Percentiles rank a stretch among this genome's conserved stretches.
Conservation (phyloP, 2,329 filamentous ascomycete genomes). For the Aspergillus fumigatiaffinis region DNA sequence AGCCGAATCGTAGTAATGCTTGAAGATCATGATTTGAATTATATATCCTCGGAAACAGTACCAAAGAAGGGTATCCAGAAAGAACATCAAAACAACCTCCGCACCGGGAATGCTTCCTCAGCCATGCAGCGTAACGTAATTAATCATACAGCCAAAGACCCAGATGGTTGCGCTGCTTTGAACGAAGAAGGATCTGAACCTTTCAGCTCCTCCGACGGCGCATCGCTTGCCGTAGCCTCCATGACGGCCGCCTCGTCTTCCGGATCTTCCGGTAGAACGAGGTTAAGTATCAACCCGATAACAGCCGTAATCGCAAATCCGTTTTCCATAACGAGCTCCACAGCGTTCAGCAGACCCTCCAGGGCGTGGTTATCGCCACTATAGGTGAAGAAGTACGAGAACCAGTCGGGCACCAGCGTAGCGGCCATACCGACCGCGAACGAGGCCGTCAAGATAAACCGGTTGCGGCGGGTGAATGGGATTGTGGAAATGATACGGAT, state of each 20-base stretch:
- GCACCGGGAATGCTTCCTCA: neutral
- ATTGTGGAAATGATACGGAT: conserved; percentile 62
- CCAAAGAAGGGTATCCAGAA: neutral
- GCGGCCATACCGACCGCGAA: conserved; percentile 58
- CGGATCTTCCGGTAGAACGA: conserved; percentile 69
- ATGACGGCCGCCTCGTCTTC: conserved; percentile 54
- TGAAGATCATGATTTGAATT: neutral
- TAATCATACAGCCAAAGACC: neutral
- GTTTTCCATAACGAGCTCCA: conserved; percentile 67
- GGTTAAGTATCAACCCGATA: conserved; percentile 68
- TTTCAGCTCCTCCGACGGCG: conserved; percentile 6
- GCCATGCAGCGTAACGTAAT: neutral
- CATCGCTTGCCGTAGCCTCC: conserved; percentile 21
- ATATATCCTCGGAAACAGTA: neutral
- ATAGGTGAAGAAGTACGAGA: conserved; percentile 45
- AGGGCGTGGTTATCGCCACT: conserved; percentile 61
- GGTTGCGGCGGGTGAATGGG: conserved; percentile 61
- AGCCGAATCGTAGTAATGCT: neutral
- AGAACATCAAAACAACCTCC: neutral
- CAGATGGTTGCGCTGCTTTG: neutral
- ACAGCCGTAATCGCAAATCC: conserved; percentile 63
- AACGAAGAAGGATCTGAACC: neutral
- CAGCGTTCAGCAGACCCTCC: conserved; percentile 50
- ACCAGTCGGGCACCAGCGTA: conserved; percentile 48
- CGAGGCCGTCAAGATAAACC: conserved; percentile 62